Evolutionary conservation across 2,329 filamentous ascomycete species (phyloP), one percentile per base, ranked within the genome.

Genomic region (Penicillium brasilianum): DNA sequence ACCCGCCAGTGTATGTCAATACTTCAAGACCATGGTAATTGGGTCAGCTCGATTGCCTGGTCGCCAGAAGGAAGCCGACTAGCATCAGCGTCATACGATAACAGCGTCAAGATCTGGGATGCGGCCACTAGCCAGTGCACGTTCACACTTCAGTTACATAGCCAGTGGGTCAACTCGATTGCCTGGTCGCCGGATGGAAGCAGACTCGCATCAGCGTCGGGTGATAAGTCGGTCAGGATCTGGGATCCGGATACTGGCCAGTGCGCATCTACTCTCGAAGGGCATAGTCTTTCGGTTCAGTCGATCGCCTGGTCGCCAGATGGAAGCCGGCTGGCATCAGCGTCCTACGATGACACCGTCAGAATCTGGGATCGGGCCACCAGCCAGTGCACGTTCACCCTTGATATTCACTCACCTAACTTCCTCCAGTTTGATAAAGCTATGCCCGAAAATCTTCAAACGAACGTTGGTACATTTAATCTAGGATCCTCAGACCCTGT

Each of bases 21-120:
- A 25, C 64, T 71, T 18, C 49, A 66, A 25, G 66, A 58, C 28
- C 52, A 65, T 59, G 34, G 50, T 48, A 9, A 20, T 28, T 25
- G 7, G 3, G 37, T 18, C 16, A 3, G 4, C 4, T 39, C 5
- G 7, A 39, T 39, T 18, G n/a, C 14, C 16, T 39, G 37, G 37
- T 39, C 37, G 14, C 46, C 3, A 36, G 50, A 61, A 48, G 32
- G 55, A 55, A 58, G 28, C 41, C 58, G n/a, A 41, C 52, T 65
- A 5, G 58, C 48, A 53, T 65, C 37, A 44, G 44, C 28, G 1
- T 62, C 55, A 0, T 0, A 2, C 20, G 36, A 58, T 54, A 34
- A 49, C 1, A 60, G 49, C 5, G 22, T 57, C 13, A 49, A n/a
- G 22, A 59, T 63, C 49, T 63, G 49, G 57, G 43, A 57, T 44